These are phyloP conservation scores for Phytophthora brassicae DNA, from an alignment of 352 stramenopile genomes.

Conservation along the genomic window DNA sequence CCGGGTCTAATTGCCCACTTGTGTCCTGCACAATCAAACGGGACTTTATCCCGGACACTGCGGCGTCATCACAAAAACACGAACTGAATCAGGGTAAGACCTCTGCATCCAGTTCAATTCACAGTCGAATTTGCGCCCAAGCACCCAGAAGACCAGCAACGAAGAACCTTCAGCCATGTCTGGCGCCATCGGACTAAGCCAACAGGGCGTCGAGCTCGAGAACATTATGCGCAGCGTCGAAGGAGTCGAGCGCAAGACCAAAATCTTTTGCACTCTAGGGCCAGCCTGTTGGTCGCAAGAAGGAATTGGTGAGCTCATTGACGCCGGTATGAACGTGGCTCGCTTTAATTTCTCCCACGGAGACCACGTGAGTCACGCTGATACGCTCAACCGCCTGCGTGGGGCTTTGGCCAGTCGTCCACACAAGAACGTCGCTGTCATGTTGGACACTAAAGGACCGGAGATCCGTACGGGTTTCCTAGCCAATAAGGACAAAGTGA, in stretches of 20 bases:
- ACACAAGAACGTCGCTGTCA: slow-evolving; percentile 86
- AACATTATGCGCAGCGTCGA: slow-evolving; percentile 35
- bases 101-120: not conserved
- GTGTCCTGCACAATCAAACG: no score
- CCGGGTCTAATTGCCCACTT: no score
- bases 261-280: slow-evolving; percentile 92
- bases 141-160: slow-evolving; percentile 7
- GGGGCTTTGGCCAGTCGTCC: slow-evolving; percentile 60
- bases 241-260: slow-evolving; percentile 71
- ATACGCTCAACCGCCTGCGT: slow-evolving; percentile 69
- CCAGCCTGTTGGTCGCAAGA: slow-evolving; percentile 93
- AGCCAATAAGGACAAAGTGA: slow-evolving; percentile 77
- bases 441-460: slow-evolving; percentile 97
- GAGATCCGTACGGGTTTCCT: slow-evolving; percentile 95
- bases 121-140: slow-evolving; percentile 19
- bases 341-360: slow-evolving; percentile 99
- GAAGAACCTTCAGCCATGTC: slow-evolving; percentile 19
- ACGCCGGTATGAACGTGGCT: slow-evolving; percentile 96
- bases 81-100: slow-evolving; percentile 1
- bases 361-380: slow-evolving; percentile 88
- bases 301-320: slow-evolving; percentile 87
- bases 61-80: slow-evolving; percentile 12
- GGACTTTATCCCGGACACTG: not conserved
- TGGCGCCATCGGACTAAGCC: slow-evolving; percentile 33
- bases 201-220: slow-evolving; percentile 41